Evolutionary conservation across 257 asterid genomes (phyloP).

Genomic region (Nemophila menziesii): DNA sequence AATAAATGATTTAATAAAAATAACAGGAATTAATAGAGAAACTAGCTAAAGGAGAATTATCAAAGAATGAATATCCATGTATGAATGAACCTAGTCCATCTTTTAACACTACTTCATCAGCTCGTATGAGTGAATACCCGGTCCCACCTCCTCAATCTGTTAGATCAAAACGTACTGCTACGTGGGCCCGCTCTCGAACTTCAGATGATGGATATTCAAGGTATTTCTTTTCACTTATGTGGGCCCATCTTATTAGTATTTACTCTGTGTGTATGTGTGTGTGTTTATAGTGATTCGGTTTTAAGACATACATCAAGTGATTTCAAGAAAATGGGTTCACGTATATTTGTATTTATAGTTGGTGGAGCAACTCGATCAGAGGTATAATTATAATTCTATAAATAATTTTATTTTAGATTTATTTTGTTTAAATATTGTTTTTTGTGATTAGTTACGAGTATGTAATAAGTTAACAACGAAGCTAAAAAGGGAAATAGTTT

Average conservation of each 20-base stretch:
- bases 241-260: neutral
- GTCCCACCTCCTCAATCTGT: conserved; percentile 73
- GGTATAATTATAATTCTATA: conserved; percentile 29
- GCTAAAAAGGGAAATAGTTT: conserved; percentile 74
- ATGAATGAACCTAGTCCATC: conserved; percentile 96
- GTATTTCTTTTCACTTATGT: conserved; percentile 18
- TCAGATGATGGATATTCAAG: conserved; percentile 99
- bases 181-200: conserved; percentile 98
- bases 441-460: conserved; percentile 58
- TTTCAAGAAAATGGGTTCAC: conserved; percentile 90
- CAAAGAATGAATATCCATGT: conserved; percentile 82
- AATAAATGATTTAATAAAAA: conserved; percentile 7
- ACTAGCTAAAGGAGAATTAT: conserved; percentile 73
- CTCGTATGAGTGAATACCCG: conserved; percentile 39
- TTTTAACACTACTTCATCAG: conserved; percentile 44
- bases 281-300: conserved; percentile 70
- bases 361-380: conserved; percentile 99
- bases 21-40: conserved; percentile 82
- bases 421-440: neutral
- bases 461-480: conserved; percentile 83
- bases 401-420: conserved; percentile 1
- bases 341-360: conserved; percentile 87
- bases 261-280: conserved; percentile 10
- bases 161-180: conserved; percentile 89
- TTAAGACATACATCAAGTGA: conserved; percentile 91